Percentiles rank a stretch among this genome's conserved stretches.
Conservation (phyloP, 495 filamentous ascomycete genomes). For the Cryomyces minteri region DNA sequence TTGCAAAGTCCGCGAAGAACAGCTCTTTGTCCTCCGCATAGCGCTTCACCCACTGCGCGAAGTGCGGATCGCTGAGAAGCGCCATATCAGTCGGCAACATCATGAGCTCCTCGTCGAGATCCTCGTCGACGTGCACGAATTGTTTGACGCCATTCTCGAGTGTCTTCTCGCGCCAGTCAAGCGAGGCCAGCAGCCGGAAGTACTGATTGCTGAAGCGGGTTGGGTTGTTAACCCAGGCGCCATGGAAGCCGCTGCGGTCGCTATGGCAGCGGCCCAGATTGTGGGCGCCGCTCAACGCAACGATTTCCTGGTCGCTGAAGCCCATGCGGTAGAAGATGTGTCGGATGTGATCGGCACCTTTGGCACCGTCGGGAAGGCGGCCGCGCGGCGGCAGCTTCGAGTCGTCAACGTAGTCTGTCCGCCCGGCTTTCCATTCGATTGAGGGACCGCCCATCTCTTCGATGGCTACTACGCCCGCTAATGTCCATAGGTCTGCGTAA, state of each 20-base stretch:
- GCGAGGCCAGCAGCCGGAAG: constrained; percentile 33
- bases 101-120: constrained; percentile 36
- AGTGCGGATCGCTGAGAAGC: constrained; percentile 17
- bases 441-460: constrained; percentile 37
- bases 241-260: constrained; percentile 42
- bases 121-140: constrained; percentile 42
- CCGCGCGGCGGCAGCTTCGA: constrained; percentile 36
- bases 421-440: constrained; percentile 33
- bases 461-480: constrained; percentile 39
- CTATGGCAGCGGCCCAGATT: constrained; percentile 40
- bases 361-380: constrained; percentile 37
- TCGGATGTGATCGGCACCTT: constrained; percentile 38
- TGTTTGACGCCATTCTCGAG: constrained; percentile 33
- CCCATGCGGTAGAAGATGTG: constrained; percentile 44
- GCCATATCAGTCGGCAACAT: constrained; percentile 29
- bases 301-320: constrained; percentile 46
- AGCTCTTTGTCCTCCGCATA: constrained; percentile 42
- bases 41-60: constrained; percentile 31
- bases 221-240: constrained; percentile 45
- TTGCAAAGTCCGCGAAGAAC: constrained; percentile 42
- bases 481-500: constrained; percentile 44
- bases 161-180: constrained; percentile 36
- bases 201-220: constrained; percentile 47
- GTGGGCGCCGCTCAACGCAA: constrained; percentile 40
- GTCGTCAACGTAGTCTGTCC: constrained; percentile 40